Evolutionary conservation across 257 asterid genomes (phyloP).

Genomic region (Solanum etuberosum): DNA sequence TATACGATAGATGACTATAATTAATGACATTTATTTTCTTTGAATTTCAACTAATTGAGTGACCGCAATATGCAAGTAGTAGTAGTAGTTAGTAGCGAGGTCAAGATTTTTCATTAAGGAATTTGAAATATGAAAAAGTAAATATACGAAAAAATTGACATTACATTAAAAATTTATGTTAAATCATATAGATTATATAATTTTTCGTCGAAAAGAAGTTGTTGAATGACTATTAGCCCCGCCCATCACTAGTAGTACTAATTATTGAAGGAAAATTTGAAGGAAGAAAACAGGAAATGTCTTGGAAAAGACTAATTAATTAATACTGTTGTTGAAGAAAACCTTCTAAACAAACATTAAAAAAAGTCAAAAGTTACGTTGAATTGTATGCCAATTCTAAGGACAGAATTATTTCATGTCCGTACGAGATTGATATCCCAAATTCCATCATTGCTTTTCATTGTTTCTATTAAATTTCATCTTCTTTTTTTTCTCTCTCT

Average conservation of each 20-base stretch:
- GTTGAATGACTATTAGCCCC: no score
- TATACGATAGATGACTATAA: background rate
- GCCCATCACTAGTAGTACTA: background rate
- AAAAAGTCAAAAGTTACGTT: background rate
- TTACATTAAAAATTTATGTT: no score
- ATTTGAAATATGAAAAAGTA: no score
- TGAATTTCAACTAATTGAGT: no score
- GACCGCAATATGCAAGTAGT: background rate
- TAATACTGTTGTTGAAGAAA: background rate
- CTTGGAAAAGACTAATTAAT: background rate
- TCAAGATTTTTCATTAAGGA: no score
- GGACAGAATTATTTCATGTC: background rate
- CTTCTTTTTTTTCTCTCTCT: background rate
- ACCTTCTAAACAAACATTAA: background rate
- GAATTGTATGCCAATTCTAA: background rate
- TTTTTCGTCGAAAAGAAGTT: no score
- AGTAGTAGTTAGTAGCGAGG: background rate
- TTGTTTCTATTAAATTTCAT: background rate
- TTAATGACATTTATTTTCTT: background rate
- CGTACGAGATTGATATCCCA: background rate
- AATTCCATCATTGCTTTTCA: background rate
- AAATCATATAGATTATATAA: no score
- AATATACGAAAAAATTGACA: fast-evolving
- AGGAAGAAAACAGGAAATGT: background rate
- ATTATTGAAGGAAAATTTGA: background rate